Evolutionary conservation across 352 stramenopile genomes (phyloP).

Genomic region (Globisporangium abappressorium): DNA sequence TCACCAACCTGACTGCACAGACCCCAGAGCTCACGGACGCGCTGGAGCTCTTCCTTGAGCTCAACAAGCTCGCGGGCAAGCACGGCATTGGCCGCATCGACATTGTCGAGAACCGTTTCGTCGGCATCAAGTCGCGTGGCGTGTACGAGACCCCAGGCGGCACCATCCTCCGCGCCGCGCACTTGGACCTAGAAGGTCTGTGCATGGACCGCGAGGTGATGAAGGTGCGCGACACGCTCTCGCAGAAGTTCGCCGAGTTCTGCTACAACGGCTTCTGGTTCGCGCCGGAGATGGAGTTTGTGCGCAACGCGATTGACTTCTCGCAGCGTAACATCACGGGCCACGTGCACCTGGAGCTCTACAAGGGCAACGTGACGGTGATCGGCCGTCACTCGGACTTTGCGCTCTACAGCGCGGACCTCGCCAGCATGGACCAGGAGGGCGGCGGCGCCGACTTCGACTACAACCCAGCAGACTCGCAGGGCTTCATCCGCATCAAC

Average conservation of each 20-base stretch:
- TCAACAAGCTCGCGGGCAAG: constrained; percentile 96
- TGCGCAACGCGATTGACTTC: constrained; percentile 94
- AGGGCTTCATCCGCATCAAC: constrained; percentile 99
- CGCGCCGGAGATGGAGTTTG: constrained; percentile 98
- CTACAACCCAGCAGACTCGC: constrained; percentile 97
- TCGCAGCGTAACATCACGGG: constrained; percentile 94
- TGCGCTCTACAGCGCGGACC: constrained; percentile 96
- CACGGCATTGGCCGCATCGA: constrained; percentile 98
- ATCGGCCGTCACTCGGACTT: constrained; percentile 91
- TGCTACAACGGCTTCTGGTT: constrained; percentile 99
- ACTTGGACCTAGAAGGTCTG: constrained; percentile 94
- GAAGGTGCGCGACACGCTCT: constrained; percentile 90
- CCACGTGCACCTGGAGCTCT: constrained; percentile 93
- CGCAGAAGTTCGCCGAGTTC: constrained; percentile 95
- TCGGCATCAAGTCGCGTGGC: constrained; percentile 99
- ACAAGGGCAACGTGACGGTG: constrained; percentile 98
- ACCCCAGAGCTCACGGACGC: constrained; percentile 89
- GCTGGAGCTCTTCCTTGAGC: constrained; percentile 96
- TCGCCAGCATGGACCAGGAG: constrained; percentile 99
- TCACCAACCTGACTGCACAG: constrained; percentile 87
- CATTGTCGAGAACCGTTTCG: constrained; percentile 99
- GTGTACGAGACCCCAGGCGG: constrained; percentile 98
- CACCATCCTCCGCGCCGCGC: constrained; percentile 87
- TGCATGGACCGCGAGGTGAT: constrained; percentile 97
- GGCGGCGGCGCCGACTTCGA: constrained; percentile 94